Evolutionary conservation across 2,329 filamentous ascomycete genomes (phyloP).

Genomic region (Pseudogymnoascus sp.): DNA sequence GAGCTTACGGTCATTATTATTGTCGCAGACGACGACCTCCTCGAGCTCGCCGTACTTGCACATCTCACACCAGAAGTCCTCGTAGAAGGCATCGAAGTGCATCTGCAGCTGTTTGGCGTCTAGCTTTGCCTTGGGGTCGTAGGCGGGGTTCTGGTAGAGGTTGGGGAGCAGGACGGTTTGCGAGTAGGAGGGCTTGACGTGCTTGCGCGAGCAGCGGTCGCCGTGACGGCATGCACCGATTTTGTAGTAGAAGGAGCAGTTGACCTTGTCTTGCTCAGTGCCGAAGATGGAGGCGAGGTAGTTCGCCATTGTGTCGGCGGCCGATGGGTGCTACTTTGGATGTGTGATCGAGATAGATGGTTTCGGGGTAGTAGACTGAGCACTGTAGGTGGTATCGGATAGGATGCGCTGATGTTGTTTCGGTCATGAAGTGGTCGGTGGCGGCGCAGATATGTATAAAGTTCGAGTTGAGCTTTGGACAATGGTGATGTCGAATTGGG

Average conservation of each 20-base stretch:
- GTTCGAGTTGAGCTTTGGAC: conserved; percentile 4
- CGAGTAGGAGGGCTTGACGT: conserved; percentile 97
- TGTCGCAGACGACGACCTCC: conserved; percentile 97
- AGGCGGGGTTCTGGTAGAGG: conserved; percentile 97
- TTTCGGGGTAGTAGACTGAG: not conserved
- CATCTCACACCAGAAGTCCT: conserved; percentile 99
- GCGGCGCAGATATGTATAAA: conserved; percentile 7
- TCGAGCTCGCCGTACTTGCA: conserved; percentile 98
- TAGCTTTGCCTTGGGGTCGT: conserved; percentile 96
- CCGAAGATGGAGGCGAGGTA: conserved; percentile 99
- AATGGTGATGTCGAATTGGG: not conserved
- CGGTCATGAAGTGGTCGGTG: not conserved
- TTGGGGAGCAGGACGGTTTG: conserved; percentile 98
- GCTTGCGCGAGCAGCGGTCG: conserved; percentile 95
- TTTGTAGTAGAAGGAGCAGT: conserved; percentile 99
- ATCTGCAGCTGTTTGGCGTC: conserved; percentile 93
- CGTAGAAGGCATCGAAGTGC: conserved; percentile 99
- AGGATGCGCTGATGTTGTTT: not conserved
- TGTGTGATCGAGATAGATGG: not conserved
- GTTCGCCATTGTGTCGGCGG: conserved; percentile 66
- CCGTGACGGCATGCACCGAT: conserved; percentile 98
- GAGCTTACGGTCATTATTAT: conserved; percentile 88
- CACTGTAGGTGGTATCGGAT: not conserved
- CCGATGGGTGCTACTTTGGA: not conserved
- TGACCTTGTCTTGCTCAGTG: conserved; percentile 98